These are phyloP conservation scores for Actinomucor elegans DNA, from an alignment of 371 early-diverging fungal species.

Conservation along the genomic window DNA sequence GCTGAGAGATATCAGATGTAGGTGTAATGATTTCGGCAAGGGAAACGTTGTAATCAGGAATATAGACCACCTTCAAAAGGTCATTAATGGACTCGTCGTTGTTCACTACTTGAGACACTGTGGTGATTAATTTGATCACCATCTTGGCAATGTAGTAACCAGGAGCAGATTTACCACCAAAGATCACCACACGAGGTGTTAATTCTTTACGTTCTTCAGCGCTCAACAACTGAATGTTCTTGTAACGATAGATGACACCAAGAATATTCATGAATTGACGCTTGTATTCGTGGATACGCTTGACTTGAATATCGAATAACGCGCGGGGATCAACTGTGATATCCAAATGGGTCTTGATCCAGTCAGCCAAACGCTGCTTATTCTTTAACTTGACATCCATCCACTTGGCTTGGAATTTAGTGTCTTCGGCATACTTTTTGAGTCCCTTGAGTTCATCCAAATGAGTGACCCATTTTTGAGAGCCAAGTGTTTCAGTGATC, in stretches of 20 bases:
- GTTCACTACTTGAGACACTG: slow-evolving; percentile 82
- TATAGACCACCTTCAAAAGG: slow-evolving; percentile 86
- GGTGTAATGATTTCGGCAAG: slow-evolving; percentile 89
- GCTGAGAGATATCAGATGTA: slow-evolving; percentile 92
- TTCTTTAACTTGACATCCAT: slow-evolving; percentile 82
- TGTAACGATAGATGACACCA: slow-evolving; percentile 87
- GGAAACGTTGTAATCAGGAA: slow-evolving; percentile 94
- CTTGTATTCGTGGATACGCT: slow-evolving; percentile 96
- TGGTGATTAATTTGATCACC: slow-evolving; percentile 94
- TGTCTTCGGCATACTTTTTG: slow-evolving; percentile 57
- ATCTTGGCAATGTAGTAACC: slow-evolving; percentile 96
- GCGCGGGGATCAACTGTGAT: slow-evolving; percentile 80
- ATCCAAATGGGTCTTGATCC: slow-evolving; percentile 65
- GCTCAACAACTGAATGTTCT: slow-evolving; percentile 70
- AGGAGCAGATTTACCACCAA: slow-evolving; percentile 87
- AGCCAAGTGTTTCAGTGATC: slow-evolving; percentile 79
- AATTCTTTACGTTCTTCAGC: slow-evolving; percentile 59
- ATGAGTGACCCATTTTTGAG: slow-evolving; percentile 66
- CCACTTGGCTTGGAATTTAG: slow-evolving; percentile 79
- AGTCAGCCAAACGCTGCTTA: slow-evolving; percentile 83
- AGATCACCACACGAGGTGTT: slow-evolving; percentile 79
- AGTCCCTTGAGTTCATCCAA: slow-evolving; percentile 63
- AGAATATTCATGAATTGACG: slow-evolving; percentile 96
- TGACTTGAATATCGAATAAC: slow-evolving; percentile 92
- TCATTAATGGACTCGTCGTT: slow-evolving; percentile 72